Evolutionary conservation across 306 rosid species (phyloP), one percentile per base, ranked within the genome.

Genomic region (Spatholobus suberectus): DNA sequence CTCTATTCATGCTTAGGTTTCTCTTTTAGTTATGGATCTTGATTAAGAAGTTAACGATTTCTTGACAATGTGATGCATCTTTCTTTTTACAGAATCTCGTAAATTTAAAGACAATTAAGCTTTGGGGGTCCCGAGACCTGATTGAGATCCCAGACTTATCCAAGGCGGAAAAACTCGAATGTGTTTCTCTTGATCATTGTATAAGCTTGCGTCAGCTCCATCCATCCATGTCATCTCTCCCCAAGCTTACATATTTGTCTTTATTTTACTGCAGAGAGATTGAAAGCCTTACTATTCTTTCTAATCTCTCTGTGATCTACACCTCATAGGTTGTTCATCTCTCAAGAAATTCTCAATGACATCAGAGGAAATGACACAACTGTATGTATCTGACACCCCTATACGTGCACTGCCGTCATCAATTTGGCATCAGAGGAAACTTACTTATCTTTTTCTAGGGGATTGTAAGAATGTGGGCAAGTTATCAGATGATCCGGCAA

Each of bases 61-160:
- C 44, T 29, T 1, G 4, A 6, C n/a, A 34, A 2, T 74, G 21
- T 37, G 23, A 20, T 54, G 32, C 57, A 12, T 57, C 6, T 58
- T 40, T 43, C 17, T 41, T 79, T 20, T 67, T 37, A 37, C 68
- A 68, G 76, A 13, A 79, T 37, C 21, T 67, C 15, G 34, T 15
- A 34, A 79, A 68, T 52, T 43, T 79, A 17, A n/a, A 3, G 1
- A 0, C 0, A 68, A 3, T 79, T 52, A 17, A 43, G 3, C 49
- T 43, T 10, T 10, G 4, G 15, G 15, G 49, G 26, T 78, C 68
- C 40, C 5, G 8, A 38, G 15, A 68, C n/a, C 8, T 78, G 51
- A 17, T 49, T 9, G 67, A 66, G 75, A 15, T 78, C 11, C 82
- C 82, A 78, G 40, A 78, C 55, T 68, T 79, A 26, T 65, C 83